phyloP scores from a whole-genome alignment of 169 alveolate genomes.

The Eimeria brunetti region DNA sequence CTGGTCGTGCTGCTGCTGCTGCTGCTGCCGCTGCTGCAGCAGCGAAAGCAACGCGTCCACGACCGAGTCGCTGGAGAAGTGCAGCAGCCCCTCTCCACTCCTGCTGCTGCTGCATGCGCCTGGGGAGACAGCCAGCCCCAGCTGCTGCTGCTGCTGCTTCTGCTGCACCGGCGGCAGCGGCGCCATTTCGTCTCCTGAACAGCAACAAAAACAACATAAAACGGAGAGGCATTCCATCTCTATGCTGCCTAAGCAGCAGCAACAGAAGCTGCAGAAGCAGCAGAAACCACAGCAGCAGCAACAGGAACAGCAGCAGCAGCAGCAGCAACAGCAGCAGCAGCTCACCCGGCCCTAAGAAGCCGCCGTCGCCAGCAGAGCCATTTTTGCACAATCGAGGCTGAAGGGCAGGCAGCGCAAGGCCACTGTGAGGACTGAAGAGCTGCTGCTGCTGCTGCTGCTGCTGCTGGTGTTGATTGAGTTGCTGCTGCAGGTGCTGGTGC shows the following conservation, averaged over 20 bases:
- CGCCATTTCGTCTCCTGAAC: background rate
- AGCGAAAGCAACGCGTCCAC: constrained; percentile 3
- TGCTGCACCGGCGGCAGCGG: background rate
- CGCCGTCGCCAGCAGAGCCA: background rate
- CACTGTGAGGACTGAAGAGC: background rate
- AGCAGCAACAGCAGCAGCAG: constrained; percentile 22
- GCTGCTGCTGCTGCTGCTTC: constrained; percentile 30
- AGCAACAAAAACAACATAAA: background rate
- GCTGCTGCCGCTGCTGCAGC: constrained; percentile 9
- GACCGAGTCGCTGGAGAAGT: constrained; percentile 4
- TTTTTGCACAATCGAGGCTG: background rate
- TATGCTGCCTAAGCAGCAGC: background rate
- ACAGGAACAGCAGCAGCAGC: background rate
- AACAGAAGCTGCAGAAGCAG: background rate
- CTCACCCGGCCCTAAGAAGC: background rate
- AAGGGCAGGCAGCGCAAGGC: constrained; percentile 4
- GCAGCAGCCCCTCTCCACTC: background rate
- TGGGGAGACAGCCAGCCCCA: background rate
- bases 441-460: constrained; percentile 44
- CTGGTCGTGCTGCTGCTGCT: constrained; percentile 7
- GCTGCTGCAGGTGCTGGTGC: constrained; percentile 15
- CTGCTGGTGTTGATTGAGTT: background rate
- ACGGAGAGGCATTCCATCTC: background rate
- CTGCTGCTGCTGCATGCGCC: constrained; percentile 1
- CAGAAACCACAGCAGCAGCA: background rate